Base-by-base conservation (phyloP, 495 filamentous ascomycete genomes). In the Annulohypoxylon moriforme region DNA sequence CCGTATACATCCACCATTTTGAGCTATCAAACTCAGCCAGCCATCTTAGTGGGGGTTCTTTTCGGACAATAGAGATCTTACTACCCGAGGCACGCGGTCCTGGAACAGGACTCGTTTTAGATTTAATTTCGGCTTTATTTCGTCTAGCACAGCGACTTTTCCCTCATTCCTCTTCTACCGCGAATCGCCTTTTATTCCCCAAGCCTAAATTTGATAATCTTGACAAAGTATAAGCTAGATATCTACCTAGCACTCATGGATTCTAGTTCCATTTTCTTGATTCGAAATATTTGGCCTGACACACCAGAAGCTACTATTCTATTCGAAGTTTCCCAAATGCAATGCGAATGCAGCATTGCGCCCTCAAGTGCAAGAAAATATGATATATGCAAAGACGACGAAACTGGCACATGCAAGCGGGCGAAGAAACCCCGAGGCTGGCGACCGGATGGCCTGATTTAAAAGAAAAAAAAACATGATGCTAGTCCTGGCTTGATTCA, bases 71-170 rank as follows among this genome's bases (percentile, higher is more conserved):
- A 60, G 18, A 60, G 34, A 56, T 40, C 38, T 53, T 38, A 58
- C 36, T 13, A 49, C 11, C 42, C 29, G 33, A 60, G 22, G 24
- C 44, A 34, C 47, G 40, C 47, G 18, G 38, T 56, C 34, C 59
- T 63, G 58, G 50, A 69, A 59, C 59, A 64, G 4, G 13, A 22
- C 63, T 52, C 50, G 59, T 63, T 69, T 63, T 36, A 56, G 18
- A 61, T 14, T 38, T 36, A 25, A 16, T 20, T 60, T 52, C 13
- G 18, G 40, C 14, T 67, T 60, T 60, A 13, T 68, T 68, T 59
- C 42, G 56, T 60, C 31, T 25, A 44, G 10, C 65, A 50, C 4
- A 10, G 4, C 25, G 36, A n/a, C 14, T 44, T 46, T 46, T 31
- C 34, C 14, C 4, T 25, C 4, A 24, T 58, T 58, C 13, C 8